These are phyloP conservation scores for Crepidotus sp. DNA, from an alignment of 1,284 basidiomycete genomes.

Conservation along the genomic window DNA sequence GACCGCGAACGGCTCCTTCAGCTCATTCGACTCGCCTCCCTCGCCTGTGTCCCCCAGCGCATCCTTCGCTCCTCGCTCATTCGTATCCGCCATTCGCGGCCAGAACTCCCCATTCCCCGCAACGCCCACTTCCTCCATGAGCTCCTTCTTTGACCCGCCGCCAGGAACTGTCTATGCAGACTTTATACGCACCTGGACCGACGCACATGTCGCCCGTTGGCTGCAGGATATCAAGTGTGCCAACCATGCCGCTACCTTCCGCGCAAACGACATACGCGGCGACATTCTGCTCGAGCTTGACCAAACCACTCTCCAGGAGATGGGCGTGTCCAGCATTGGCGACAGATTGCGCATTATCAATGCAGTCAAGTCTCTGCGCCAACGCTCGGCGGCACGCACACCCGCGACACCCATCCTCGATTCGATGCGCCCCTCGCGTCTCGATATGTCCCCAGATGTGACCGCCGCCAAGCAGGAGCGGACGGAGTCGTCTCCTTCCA, in stretches of 20 bases:
- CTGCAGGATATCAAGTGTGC: conserved; percentile 65
- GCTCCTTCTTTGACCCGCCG: conserved; percentile 46
- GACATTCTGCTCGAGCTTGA: conserved; percentile 86
- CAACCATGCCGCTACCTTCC: conserved; percentile 64
- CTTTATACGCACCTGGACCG: conserved; percentile 61
- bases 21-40: conserved; percentile 31
- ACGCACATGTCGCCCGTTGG: conserved; percentile 64
- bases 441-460: conserved; percentile 15
- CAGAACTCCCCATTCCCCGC: conserved; percentile 33
- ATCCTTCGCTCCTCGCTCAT: conserved; percentile 31
- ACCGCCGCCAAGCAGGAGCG: conserved; percentile 12
- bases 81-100: conserved; percentile 30
- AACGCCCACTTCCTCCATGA: conserved; percentile 30
- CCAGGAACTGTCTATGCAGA: conserved; percentile 48
- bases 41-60: conserved; percentile 46
- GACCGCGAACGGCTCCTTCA: conserved; percentile 26
- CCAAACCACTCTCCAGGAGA: conserved; percentile 77
- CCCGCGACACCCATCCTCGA: conserved; percentile 21
- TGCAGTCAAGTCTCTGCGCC: conserved; percentile 73
- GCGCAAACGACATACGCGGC: conserved; percentile 80
- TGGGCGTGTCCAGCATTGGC: conserved; percentile 82
- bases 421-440: conserved; percentile 18
- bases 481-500: conserved; percentile 23
- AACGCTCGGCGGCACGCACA: conserved; percentile 31
- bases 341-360: conserved; percentile 81